phyloP scores from a whole-genome alignment of 2,329 filamentous ascomycete species.

The Apiospora pterosperma region DNA sequence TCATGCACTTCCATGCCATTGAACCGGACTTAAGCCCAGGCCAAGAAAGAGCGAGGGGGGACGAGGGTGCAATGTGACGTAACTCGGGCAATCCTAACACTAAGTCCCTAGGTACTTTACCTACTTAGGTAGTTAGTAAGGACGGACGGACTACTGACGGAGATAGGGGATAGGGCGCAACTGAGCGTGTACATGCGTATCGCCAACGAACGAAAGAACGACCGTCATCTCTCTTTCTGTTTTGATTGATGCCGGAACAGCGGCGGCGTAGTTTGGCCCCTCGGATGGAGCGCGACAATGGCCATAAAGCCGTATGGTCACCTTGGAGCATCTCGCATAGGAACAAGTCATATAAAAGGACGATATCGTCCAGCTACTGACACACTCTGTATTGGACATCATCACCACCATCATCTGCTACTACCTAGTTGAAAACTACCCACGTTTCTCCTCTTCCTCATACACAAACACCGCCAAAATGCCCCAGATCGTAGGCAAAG shows the following conservation, averaged over 20 bases:
- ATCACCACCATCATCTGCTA: neutral
- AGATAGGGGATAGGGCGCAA: neutral
- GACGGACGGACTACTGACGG: neutral
- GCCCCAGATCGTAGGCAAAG: constrained; percentile 8
- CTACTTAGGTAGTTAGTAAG: too few relatives aligned
- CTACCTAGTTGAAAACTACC: neutral
- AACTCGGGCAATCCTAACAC: too few relatives aligned
- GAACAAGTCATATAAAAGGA: too few relatives aligned
- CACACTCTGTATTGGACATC: too few relatives aligned
- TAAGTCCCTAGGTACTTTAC: too few relatives aligned
- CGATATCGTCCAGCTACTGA: too few relatives aligned
- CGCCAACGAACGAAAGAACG: neutral
- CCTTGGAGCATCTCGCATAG: too few relatives aligned
- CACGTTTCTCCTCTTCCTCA: too few relatives aligned
- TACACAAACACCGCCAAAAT: neutral
- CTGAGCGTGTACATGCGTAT: neutral
- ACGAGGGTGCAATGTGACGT: neutral
- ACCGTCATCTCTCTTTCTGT: neutral
- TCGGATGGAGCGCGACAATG: too few relatives aligned
- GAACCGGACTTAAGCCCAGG: neutral
- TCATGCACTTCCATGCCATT: neutral
- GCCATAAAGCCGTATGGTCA: too few relatives aligned
- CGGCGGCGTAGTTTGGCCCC: neutral
- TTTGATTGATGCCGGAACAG: neutral
- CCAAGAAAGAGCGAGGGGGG: neutral